A percentile compares a stretch with the other conserved stretches of the same genome.
phyloP scores from a whole-genome alignment of 495 filamentous ascomycete species.

The Hypoxylon intermedium region DNA sequence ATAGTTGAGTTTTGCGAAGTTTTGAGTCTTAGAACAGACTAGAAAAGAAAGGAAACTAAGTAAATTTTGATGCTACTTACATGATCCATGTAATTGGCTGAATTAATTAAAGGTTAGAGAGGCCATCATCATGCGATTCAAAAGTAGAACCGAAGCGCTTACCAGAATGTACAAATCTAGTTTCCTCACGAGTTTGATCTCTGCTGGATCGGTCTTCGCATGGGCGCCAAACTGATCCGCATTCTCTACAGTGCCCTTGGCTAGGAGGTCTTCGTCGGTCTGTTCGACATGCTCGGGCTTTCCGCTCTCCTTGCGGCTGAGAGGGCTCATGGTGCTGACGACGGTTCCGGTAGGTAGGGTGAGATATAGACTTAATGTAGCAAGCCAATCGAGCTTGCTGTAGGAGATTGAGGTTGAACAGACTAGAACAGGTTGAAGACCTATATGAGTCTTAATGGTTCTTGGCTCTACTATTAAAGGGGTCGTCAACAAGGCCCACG shows the following conservation, averaged over 20 bases:
- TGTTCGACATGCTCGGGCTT: constrained; percentile 10
- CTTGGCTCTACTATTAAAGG: background rate
- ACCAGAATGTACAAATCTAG: constrained; percentile 56
- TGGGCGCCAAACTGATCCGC: constrained; percentile 51
- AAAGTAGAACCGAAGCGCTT: background rate
- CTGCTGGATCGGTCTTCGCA: constrained; percentile 48
- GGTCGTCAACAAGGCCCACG: background rate
- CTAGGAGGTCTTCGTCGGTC: background rate
- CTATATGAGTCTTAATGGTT: background rate
- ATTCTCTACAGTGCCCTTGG: constrained; percentile 2
- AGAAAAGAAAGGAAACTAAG: too few species aligned
- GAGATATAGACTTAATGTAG: too few species aligned
- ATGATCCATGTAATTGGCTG: too few species aligned
- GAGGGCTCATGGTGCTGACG: background rate
- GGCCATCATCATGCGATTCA: too few species aligned
- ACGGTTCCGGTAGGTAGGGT: too few species aligned
- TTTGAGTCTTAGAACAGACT: too few species aligned
- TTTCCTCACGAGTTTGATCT: constrained; percentile 56
- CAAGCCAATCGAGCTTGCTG: background rate
- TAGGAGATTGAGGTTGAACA: too few species aligned
- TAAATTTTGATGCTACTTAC: too few species aligned
- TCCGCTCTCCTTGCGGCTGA: background rate
- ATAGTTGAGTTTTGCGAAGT: too few species aligned
- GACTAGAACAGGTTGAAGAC: background rate
- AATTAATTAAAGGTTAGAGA: too few species aligned